Evolutionary conservation across 345 rosid genomes (phyloP).

Genomic region (Populus simonii): DNA sequence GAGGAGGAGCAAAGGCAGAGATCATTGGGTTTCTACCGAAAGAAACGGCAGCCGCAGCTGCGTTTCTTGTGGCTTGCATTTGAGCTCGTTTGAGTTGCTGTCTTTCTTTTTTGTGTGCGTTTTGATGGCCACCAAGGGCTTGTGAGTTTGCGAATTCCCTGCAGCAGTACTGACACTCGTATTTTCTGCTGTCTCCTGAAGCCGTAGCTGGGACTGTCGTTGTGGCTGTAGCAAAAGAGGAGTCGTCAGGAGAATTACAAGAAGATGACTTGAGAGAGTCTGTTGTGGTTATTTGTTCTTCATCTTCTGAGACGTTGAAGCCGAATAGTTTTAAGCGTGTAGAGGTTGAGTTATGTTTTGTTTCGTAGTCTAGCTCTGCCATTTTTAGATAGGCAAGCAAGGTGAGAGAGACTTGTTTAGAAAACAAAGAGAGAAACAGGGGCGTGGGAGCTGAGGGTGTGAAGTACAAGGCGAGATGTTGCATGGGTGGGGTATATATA

Average conservation of each 20-base stretch:
- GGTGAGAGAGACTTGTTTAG: background rate
- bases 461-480: constrained; percentile 23
- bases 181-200: constrained; percentile 39
- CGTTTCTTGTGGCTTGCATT: constrained; percentile 63
- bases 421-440: constrained; percentile 13
- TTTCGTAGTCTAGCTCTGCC: constrained; percentile 51
- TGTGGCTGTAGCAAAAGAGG: background rate
- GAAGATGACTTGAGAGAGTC: constrained; percentile 10
- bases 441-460: background rate
- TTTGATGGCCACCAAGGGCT: constrained; percentile 97
- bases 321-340: constrained; percentile 85
- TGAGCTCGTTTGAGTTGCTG: constrained; percentile 87
- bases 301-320: constrained; percentile 68
- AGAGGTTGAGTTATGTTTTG: constrained; percentile 27
- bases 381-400: constrained; percentile 18
- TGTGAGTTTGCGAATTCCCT: constrained; percentile 92
- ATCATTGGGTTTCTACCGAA: constrained; percentile 55
- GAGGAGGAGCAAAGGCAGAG: constrained; percentile 50
- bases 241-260: background rate
- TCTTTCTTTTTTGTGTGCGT: constrained; percentile 97
- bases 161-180: constrained; percentile 87
- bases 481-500: constrained; percentile 44
- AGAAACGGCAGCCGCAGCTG: constrained; percentile 36
- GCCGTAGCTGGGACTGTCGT: background rate
- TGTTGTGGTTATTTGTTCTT: constrained; percentile 12